Evolutionary conservation across 2,329 filamentous ascomycete genomes (phyloP).

Genomic region (Beauveria varroae): DNA sequence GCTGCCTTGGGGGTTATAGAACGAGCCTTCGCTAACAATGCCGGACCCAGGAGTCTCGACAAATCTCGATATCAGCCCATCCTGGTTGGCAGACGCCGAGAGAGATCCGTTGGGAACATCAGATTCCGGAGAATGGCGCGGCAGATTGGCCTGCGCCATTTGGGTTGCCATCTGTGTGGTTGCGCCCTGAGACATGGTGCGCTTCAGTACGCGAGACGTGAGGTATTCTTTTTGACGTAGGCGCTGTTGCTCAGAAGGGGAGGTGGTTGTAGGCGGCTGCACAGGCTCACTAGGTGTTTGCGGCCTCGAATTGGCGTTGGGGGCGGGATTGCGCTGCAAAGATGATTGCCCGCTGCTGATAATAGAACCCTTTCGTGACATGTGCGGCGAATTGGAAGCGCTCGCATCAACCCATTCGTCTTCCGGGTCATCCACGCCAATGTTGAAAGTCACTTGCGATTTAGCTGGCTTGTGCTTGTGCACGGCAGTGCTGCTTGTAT

Average conservation of each 20-base stretch:
- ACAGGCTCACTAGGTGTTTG: conserved; percentile 24
- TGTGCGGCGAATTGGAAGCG: conserved; percentile 52
- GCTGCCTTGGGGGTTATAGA: conserved; percentile 32
- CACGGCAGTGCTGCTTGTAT: conserved; percentile 42
- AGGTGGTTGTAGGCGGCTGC: conserved; percentile 13
- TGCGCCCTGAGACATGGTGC: conserved; percentile 52
- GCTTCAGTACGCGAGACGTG: conserved; percentile 59
- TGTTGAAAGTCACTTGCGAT: conserved; percentile 54
- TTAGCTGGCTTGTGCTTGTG: conserved; percentile 34
- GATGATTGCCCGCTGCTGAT: conserved; percentile 43
- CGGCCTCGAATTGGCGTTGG: conserved; percentile 25
- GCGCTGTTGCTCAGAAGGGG: conserved; percentile 32
- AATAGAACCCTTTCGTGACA: conserved; percentile 38
- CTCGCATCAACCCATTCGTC: conserved; percentile 64
- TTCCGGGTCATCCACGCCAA: conserved; percentile 43
- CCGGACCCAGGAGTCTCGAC: conserved; percentile 44
- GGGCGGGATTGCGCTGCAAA: conserved; percentile 23
- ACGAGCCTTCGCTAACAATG: conserved; percentile 43
- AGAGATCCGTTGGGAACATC: conserved; percentile 19
- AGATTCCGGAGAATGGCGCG: conserved; percentile 28
- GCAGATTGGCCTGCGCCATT: conserved; percentile 32
- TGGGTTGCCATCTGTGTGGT: conserved; percentile 60
- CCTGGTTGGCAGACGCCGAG: conserved; percentile 27
- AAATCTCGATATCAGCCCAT: conserved; percentile 52
- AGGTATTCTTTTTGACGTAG: conserved; percentile 55